Evolutionary conservation across 352 stramenopile genomes (phyloP).

Genomic region (Globisporangium solare): DNA sequence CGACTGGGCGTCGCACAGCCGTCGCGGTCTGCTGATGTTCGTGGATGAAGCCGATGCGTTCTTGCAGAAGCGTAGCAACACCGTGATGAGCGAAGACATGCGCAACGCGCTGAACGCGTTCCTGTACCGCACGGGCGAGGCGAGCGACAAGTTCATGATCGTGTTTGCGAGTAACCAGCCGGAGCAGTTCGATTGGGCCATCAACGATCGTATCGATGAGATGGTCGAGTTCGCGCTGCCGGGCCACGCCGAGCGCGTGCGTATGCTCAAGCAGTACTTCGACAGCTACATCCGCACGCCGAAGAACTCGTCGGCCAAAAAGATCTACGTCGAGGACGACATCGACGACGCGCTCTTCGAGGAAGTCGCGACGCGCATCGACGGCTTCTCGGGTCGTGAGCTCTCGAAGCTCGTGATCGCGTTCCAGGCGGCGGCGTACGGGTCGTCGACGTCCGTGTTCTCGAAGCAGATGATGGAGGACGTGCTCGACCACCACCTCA

Average conservation of each 20-base stretch:
- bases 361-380: slow-evolving; percentile 88
- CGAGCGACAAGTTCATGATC: slow-evolving; percentile 99
- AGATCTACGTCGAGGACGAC: slow-evolving; percentile 86
- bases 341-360: slow-evolving; percentile 93
- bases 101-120: slow-evolving; percentile 99
- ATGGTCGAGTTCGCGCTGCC: slow-evolving; percentile 97
- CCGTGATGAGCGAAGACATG: slow-evolving; percentile 95
- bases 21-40: slow-evolving; percentile 96
- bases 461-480: slow-evolving; percentile 92
- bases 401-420: slow-evolving; percentile 99
- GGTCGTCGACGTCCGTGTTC: slow-evolving; percentile 91
- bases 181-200: slow-evolving; percentile 98
- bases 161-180: slow-evolving; percentile 99
- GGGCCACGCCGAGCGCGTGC: slow-evolving; percentile 90
- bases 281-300: slow-evolving; percentile 94
- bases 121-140: slow-evolving; percentile 96
- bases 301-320: slow-evolving; percentile 80
- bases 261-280: slow-evolving; percentile 98
- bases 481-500: slow-evolving; percentile 92
- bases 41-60: slow-evolving; percentile 99
- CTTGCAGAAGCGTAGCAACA: slow-evolving; percentile 95
- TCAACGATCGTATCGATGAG: slow-evolving; percentile 99
- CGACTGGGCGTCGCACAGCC: slow-evolving; percentile 96
- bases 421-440: slow-evolving; percentile 98
- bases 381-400: slow-evolving; percentile 98